phyloP scores from a whole-genome alignment of 139 green algal genomes.

The Ettlia oleoabundans region DNA sequence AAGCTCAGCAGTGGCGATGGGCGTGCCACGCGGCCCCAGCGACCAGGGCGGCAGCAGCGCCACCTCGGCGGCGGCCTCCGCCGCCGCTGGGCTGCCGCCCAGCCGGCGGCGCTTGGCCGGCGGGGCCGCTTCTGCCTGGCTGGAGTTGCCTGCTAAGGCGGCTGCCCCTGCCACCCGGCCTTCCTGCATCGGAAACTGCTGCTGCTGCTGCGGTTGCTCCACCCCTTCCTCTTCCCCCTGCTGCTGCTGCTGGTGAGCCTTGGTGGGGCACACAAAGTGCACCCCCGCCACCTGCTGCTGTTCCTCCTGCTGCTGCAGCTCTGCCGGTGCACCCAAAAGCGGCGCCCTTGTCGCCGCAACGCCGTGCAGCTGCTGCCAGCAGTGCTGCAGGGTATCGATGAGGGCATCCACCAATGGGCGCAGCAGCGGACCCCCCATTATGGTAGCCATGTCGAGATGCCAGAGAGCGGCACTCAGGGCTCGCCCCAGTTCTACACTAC shows the following conservation, averaged over 20 bases:
- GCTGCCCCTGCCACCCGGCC: not conserved
- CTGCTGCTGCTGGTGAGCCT: not conserved
- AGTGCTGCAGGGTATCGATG: conserved; percentile 35
- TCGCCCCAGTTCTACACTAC: not conserved
- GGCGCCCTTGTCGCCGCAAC: not conserved
- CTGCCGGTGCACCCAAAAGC: not conserved
- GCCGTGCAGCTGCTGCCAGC: conserved; percentile 27
- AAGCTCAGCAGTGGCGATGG: conserved; percentile 20
- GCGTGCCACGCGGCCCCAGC: conserved; percentile 25
- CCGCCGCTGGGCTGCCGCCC: too few species aligned
- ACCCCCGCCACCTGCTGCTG: not conserved
- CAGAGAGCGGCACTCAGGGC: conserved; percentile 44
- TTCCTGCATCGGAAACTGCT: too few species aligned
- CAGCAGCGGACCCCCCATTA: conserved; percentile 84
- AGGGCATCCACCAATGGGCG: conserved; percentile 48
- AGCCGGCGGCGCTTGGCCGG: not conserved
- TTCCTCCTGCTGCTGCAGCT: not conserved
- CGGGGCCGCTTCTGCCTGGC: not conserved
- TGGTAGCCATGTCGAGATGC: conserved; percentile 78
- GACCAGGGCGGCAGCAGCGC: conserved; percentile 61
- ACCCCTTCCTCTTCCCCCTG: not conserved
- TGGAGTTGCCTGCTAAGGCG: not conserved
- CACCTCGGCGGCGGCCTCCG: not conserved
- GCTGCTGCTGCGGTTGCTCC: too few species aligned
- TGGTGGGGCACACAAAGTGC: too few species aligned